A percentile compares a stretch with the other conserved stretches of the same genome.
Evolutionary conservation across 305 asterid species (phyloP).

Genomic region (Plantago coronopus): DNA sequence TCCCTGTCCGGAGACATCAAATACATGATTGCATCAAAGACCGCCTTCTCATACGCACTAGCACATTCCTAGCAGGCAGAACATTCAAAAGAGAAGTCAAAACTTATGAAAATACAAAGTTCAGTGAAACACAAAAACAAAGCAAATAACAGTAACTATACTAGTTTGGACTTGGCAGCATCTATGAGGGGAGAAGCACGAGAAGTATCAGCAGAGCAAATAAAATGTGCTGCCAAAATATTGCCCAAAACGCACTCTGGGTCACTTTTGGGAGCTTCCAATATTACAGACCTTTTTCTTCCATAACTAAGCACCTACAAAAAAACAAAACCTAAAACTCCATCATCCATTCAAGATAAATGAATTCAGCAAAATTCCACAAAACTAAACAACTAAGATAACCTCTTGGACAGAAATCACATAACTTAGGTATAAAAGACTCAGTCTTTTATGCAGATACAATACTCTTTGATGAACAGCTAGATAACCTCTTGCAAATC

Average conservation of each 20-base stretch:
- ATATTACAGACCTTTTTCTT: conserved; percentile 67
- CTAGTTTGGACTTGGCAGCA: conserved; percentile 72
- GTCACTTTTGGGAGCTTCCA: conserved; percentile 81
- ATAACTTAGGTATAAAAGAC: background rate
- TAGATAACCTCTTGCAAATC: too few species aligned
- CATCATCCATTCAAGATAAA: conserved; percentile 7
- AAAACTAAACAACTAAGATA: conserved; percentile 2
- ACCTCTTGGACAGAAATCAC: background rate
- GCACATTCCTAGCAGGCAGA: conserved; percentile 55
- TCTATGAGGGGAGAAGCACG: conserved; percentile 42
- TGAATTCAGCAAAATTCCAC: conserved; percentile 11
- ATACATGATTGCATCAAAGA: conserved; percentile 49
- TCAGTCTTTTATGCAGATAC: too few species aligned
- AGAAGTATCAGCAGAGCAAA: conserved; percentile 48
- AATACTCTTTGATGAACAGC: too few species aligned
- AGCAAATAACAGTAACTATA: conserved; percentile 25
- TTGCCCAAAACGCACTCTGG: conserved; percentile 84
- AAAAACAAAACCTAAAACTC: background rate
- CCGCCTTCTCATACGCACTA: conserved; percentile 66
- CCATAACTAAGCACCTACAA: conserved; percentile 80
- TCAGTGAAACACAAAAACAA: conserved; percentile 8
- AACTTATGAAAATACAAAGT: background rate
- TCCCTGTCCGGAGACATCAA: conserved; percentile 67
- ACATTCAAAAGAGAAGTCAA: conserved; percentile 9
- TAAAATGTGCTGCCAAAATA: conserved; percentile 79